Base-by-base conservation (phyloP, 495 filamentous ascomycete species). In the Recurvomyces mirabilis region DNA sequence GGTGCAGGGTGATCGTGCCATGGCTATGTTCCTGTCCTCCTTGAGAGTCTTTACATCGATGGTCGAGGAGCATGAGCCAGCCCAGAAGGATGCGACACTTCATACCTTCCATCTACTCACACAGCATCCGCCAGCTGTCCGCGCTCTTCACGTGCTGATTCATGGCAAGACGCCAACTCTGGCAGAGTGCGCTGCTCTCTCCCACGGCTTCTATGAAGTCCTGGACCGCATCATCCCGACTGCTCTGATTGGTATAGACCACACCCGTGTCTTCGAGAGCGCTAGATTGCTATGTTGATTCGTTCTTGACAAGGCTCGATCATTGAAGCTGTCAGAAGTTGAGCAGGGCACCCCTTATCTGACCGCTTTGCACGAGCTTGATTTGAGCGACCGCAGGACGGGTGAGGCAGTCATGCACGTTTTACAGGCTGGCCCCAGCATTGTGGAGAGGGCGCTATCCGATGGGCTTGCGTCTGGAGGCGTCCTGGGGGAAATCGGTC, bases 11-110 rank as follows among this genome's bases (percentile, higher is more conserved):
- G 54, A 56, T 9, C 56, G 60, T 43, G 60, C 53, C 15, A 46
- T 55, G 28, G 53, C 60, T 14, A 59, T 59, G 40, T 46, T 63
- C 19, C 47, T 63, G 9, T 63, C 58, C 5, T 50, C 60, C 4
- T 38, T 63, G 14, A 44, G 60, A 9, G 49, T 59, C 6, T 61
- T 61, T 18, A 36, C 56, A 13, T 35, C 53, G 12, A 42, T 52
- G 5, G 43, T 53, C 12, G 32, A 41, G 24, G 37, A 51, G n/a
- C 44, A 61, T 47, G 49, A 59, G 22, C 19, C n/a, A 19, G 22
- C n/a, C 32, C n/a, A 35, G 6, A 55, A 60, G 38, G 54, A 60
- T 40, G 53, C 56, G n/a, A 40, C 59, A n/a, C 41, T 63, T 13
- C 58, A 59, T 25, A 15, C 58, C 4, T 38, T 60, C 20, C 20